Evolutionary conservation across 352 stramenopile species (phyloP), one percentile per base, ranked within the genome.

Genomic region (Discostella stelligera): DNA sequence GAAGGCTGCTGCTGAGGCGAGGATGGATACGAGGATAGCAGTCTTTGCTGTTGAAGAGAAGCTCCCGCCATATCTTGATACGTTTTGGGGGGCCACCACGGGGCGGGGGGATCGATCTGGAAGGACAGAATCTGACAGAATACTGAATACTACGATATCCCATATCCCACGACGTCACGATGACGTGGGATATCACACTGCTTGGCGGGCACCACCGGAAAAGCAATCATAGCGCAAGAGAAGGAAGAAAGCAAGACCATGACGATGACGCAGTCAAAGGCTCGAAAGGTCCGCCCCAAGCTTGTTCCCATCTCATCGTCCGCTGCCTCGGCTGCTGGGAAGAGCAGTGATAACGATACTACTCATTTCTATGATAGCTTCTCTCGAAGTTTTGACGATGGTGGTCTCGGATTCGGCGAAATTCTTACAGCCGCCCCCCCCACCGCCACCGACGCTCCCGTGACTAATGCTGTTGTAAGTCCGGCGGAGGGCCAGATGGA

Each of bases 1-100:
- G 52, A 83, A 83, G 37, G 76, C 76, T 49, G 76, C 69, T 21
- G 76, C 66, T 23, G 58, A 61, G 41, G 71, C 71, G 55, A 81
- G 30, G 49, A 84, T 61, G 53, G 67, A 56, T 20, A 65, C 44
- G 21, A 78, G 49, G 62, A 84, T 69, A 20, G 77, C 71, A 23
- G 27, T 71, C 6, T 44, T 44, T 44, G 37, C 39, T 27, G 23
- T 53, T 48, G 44, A 69, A 56, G 46, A 13, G 7, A 10, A 44
- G 37, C 11, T 44, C 37, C 37, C 37, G 37, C 37, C 37, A 44
- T 44, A 44, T 44, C 37, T 44, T 44, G 11, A 44, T 14, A 41
- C 32, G 32, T 41, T 41, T 9, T 3, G 37, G 37, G 7, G 37
- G 27, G 27, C 27, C 2, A 5, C 2, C 27, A 5, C 2, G 27